Base-by-base conservation (phyloP, 2,329 filamentous ascomycete genomes). In the Fusarium cyanostomum region DNA sequence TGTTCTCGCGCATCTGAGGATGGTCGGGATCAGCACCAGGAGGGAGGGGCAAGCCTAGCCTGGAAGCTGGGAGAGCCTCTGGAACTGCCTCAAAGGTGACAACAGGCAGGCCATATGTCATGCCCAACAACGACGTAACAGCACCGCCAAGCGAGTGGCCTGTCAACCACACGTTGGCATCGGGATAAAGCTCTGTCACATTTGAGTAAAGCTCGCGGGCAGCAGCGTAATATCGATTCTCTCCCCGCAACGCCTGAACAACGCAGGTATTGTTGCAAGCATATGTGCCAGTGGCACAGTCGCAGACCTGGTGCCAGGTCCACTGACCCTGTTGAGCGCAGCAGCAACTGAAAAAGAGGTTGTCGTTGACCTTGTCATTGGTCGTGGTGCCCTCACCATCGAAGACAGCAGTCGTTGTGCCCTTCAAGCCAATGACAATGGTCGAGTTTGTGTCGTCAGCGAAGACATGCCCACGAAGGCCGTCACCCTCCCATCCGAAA, bases 291-390 rank as follows among this genome's bases (percentile, higher is more conserved):
- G 91, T 92, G 62, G 93, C 92, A 74, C 95, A 99, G 75, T 97
- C 91, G 77, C 95, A 99, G 53, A 97, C 93, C 74, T 96, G 90
- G 59, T 91, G 89, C 89, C 93, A 97, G 13, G 93, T 87, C 79
- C 89, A 93, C 64, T 93, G 92, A 0, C 94, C 93, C 70, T 96
- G 94, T 78, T 97, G 93, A 5, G 88, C 95, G 77, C 95, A 99
- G 77, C 95, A 99, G 79, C 95, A 99, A 73, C 94, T 96, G 79
- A 97, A 97, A 78, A 96, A 97, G 9, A 99, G 83, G 74, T 99
- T 99, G 78, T 99, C 95, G 75, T 98, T 99, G 72, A 94, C 82
- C 80, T 99, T 99, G 79, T 99, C 95, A 68, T 97, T 97, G 24
- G 93, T 96, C 0, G 94, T 98, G 1, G 95, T 98, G 48, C 94